These are phyloP conservation scores for Erodium trifolium DNA, from an alignment of 441 rosid species.

Conservation along the genomic window DNA sequence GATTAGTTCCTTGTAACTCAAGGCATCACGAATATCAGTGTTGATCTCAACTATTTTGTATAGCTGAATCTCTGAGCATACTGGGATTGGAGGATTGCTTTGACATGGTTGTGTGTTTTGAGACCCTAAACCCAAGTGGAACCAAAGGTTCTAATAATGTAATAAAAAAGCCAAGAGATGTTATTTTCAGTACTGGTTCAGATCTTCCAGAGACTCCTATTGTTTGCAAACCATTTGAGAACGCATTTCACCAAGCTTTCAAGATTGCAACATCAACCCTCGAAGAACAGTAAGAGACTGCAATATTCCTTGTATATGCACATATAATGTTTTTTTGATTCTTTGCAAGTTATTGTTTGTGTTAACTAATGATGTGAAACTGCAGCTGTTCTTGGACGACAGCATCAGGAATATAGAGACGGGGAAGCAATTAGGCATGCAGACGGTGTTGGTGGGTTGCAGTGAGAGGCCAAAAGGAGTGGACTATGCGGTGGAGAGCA, in stretches of 20 bases:
- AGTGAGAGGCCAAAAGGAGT: too few relatives aligned
- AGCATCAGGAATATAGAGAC: constrained; percentile 50
- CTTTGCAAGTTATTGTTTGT: too few relatives aligned
- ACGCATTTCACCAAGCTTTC: constrained; percentile 59
- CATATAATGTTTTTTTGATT: too few relatives aligned
- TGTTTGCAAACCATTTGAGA: constrained; percentile 86
- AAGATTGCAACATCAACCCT: constrained; percentile 61
- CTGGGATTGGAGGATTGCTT: constrained; percentile 89
- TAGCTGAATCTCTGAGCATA: constrained; percentile 46
- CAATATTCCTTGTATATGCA: too few relatives aligned
- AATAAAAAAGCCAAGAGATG: constrained; percentile 22
- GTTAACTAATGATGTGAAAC: too few relatives aligned
- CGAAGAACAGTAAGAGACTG: constrained; percentile 46
- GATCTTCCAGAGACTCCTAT: constrained; percentile 53
- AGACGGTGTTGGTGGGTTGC: too few relatives aligned
- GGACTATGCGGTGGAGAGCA: too few relatives aligned
- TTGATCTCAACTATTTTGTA: constrained; percentile 11
- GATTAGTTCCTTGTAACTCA: too few relatives aligned
- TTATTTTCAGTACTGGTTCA: constrained; percentile 1
- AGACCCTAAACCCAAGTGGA: constrained; percentile 50
- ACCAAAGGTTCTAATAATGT: too few relatives aligned
- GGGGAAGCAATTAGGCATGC: too few relatives aligned
- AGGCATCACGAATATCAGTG: too few relatives aligned
- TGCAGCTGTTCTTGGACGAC: constrained; percentile 77
- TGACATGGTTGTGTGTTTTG: constrained; percentile 62